Base-by-base conservation (phyloP, 2,329 filamentous ascomycete species). In the Herpotrichia juniperi region DNA sequence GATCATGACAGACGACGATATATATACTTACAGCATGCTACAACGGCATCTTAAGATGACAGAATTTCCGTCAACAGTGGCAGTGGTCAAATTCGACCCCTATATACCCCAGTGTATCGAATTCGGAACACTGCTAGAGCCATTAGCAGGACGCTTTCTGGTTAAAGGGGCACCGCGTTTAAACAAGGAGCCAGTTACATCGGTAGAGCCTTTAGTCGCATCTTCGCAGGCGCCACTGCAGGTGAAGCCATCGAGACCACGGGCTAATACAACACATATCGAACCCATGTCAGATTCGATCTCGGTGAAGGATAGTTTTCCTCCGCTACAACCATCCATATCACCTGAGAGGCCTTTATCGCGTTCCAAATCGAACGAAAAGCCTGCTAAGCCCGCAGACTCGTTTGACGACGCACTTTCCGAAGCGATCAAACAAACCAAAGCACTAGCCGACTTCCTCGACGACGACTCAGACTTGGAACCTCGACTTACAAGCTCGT, bases 1-100 rank as follows among this genome's bases (percentile, higher is more conserved):
- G 74, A 77, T 96, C 43, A 81, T 97, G 52, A 87, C 91, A 1
- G 93, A 97, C 66, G 87, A 85, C 58, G 74, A 74, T 1, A 60
- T 49, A 16, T 74, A 94, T 44, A 76, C 76, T 0, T 93, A 86
- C 65, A 73, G 79, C 3, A 83, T 92, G 50, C 77, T 96, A 6
- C 69, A 87, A 48, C 77, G 74, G 10, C 79, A 83, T 54, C 67
- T 91, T 3, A 79, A 81, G 50, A 25, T 78, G 5, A 71, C 78
- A 2, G 57, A 60, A 2, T 62, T 86, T 43, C 80, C 83, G 19
- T 80, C 81, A 59, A 64, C 72, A n/a, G 67, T 84, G 11, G 62
- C 79, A 1, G 61, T 96, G 2, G 76, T 78, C 8, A 74, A 72
- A 35, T 73, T 66, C 24, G 76, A 81, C 25, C 69, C 69, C 5